These are phyloP conservation scores for Populus ilicifolia DNA, from an alignment of 345 rosid genomes.

Conservation along the genomic window DNA sequence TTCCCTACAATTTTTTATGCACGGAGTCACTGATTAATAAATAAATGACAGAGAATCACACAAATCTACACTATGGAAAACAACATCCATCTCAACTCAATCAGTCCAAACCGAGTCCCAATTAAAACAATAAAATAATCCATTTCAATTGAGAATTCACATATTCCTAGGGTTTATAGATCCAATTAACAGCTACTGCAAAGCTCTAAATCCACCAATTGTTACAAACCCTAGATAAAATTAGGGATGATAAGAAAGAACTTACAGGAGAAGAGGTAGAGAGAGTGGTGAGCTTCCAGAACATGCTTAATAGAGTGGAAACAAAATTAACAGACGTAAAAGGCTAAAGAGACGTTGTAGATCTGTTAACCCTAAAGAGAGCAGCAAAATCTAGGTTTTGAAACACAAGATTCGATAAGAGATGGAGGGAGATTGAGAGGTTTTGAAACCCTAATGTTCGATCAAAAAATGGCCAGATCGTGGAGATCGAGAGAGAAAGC, in stretches of 20 bases:
- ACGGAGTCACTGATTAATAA: neutral
- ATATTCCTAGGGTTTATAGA: neutral
- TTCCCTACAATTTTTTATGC: neutral
- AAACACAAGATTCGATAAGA: constrained; percentile 22
- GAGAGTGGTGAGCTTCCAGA: constrained; percentile 90
- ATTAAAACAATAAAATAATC: neutral
- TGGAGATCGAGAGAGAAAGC: constrained; percentile 39
- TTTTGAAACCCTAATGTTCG: constrained; percentile 42
- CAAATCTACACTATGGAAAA: neutral
- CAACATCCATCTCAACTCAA: neutral
- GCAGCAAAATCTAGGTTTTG: constrained; percentile 36
- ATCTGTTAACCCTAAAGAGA: constrained; percentile 50
- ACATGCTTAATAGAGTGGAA: constrained; percentile 46
- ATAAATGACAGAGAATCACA: neutral
- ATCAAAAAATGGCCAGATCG: constrained; percentile 23
- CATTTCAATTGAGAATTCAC: neutral
- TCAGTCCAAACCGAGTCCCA: neutral
- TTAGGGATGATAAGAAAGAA: constrained; percentile 6
- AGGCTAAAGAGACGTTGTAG: constrained; percentile 27
- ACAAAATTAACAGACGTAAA: constrained; percentile 18
- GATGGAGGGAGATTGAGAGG: neutral
- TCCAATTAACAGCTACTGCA: neutral
- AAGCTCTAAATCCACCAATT: constrained; percentile 4
- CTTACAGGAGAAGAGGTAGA: constrained; percentile 95
- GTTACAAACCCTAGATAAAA: neutral